Conservation (phyloP, 306 rosid genomes). For the Elaeagnus macrophylla region DNA sequence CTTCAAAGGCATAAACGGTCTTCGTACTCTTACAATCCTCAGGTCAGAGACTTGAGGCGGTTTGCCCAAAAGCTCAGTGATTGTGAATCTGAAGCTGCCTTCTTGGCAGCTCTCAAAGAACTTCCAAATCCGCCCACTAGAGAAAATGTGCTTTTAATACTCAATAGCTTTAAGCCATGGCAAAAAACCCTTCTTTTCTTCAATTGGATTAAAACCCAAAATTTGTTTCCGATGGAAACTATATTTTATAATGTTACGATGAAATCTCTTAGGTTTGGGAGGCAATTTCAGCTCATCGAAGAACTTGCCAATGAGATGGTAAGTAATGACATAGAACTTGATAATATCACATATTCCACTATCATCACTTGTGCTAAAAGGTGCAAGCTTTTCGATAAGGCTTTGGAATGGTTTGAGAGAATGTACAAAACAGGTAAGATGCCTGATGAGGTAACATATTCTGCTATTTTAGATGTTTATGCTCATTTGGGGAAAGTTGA, state of each 20-base stretch:
- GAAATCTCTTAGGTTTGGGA: slow-evolving; percentile 88
- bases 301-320: slow-evolving; percentile 88
- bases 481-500: slow-evolving; percentile 73
- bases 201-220: slow-evolving; percentile 65
- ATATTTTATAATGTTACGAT: slow-evolving; percentile 89
- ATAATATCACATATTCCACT: slow-evolving; percentile 84
- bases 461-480: slow-evolving; percentile 85
- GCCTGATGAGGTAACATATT: slow-evolving; percentile 98
- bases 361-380: slow-evolving; percentile 76
- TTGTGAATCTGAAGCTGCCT: slow-evolving; percentile 39
- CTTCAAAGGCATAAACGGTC: slow-evolving; percentile 62
- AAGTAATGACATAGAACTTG: slow-evolving; percentile 41
- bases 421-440: slow-evolving; percentile 88
- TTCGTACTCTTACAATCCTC: slow-evolving; percentile 47
- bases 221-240: slow-evolving; percentile 70
- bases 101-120: slow-evolving; percentile 43
- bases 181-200: slow-evolving; percentile 57
- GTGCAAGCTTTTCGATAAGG: slow-evolving; percentile 55
- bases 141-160: slow-evolving; percentile 68
- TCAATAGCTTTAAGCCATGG: slow-evolving; percentile 84
- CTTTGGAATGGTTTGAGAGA: slow-evolving; percentile 89
- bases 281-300: slow-evolving; percentile 71
- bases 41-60: slow-evolving; percentile 41
- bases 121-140: slow-evolving; percentile 53
- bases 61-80: slow-evolving; percentile 57